Base-by-base conservation (phyloP, 352 stramenopile species). In the Globisporangium nunn region DNA sequence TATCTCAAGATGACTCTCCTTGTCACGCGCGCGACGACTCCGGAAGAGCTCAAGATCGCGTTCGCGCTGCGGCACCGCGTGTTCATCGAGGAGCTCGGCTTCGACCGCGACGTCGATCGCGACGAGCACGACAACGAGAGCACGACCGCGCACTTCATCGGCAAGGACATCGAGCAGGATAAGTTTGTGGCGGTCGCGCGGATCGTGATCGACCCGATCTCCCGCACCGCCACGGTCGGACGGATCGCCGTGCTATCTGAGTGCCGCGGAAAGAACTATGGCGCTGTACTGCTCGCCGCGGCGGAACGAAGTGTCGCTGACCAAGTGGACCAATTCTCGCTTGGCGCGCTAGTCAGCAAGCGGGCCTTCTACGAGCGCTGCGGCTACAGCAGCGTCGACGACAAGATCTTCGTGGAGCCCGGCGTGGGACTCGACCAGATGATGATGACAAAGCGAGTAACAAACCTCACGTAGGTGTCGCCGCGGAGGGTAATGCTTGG, bases 51-150 rank as follows among this genome's bases (percentile, higher is more conserved):
- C 23, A 52, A 78, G 8, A 61, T 71, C 43, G 68, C 72, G 55
- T 77, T 72, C 39, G 54, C 46, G 8, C 68, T 88, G 45, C 71
- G 75, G 47, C 59, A 66, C 55, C 40, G 68, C 5, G 75, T 88
- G 41, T 88, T 88, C 62, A 66, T 85, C 41, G 56, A 71, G 7
- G 78, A 88, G 47, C 66, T 81, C 44, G 66, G 66, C 50, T 81
- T 77, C 49, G 65, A 78, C 43, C 45, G 54, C 3, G 57, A 47
- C 15, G 47, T 73, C n/a, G 67, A 86, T 61, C 52, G 79, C 30
- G 75, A 86, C 53, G 53, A 64, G 33, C 51, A 78, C 53, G 78
- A 87, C 63, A 49, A 68, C 48, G 53, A 68, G 28, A 39, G 67
- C 7, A 74, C 67, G 17, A 88, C 75, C 31, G 39, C 71, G 35